Evolutionary conservation across 1,284 basidiomycete genomes (phyloP).

Genomic region (Leccinum pachyderme): DNA sequence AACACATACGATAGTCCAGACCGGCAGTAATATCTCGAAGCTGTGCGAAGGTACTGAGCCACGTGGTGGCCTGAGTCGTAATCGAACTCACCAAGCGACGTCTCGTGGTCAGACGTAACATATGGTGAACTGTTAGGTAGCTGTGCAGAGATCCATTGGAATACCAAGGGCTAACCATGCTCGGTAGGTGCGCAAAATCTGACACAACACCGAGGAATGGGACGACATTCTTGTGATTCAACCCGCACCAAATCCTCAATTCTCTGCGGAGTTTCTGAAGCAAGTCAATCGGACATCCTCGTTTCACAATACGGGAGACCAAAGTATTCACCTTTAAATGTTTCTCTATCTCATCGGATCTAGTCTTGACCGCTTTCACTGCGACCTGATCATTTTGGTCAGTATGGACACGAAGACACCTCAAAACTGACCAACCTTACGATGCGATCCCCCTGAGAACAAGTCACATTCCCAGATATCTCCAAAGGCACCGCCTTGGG

Average conservation of each 20-base stretch:
- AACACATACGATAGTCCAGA: constrained; percentile 27
- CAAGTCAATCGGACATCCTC: not conserved
- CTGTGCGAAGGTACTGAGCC: constrained; percentile 7
- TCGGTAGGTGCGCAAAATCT: constrained; percentile 20
- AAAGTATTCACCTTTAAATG: not conserved
- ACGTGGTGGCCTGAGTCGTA: not conserved
- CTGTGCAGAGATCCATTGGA: constrained; percentile 26
- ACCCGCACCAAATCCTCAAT: constrained; percentile 21
- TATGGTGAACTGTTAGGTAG: constrained; percentile 12
- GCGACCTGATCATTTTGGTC: constrained; percentile 18
- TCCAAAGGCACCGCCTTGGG: constrained; percentile 14
- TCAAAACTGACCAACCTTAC: constrained; percentile 6
- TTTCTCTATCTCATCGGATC: constrained; percentile 5
- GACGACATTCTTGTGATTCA: constrained; percentile 28
- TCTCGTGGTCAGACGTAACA: constrained; percentile 2
- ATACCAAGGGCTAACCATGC: constrained; percentile 32
- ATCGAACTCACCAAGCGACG: constrained; percentile 15
- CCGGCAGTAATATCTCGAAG: constrained; percentile 28
- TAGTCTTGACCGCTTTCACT: constrained; percentile 21
- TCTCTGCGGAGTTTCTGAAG: constrained; percentile 29
- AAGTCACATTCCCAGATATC: constrained; percentile 32
- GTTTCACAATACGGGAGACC: not conserved
- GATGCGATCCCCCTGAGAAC: constrained; percentile 5
- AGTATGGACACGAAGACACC: not conserved
- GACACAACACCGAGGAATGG: constrained; percentile 29